Percentiles rank a stretch among this genome's conserved stretches.
phyloP scores from a whole-genome alignment of 257 asterid genomes.

The Coffea canephora region DNA sequence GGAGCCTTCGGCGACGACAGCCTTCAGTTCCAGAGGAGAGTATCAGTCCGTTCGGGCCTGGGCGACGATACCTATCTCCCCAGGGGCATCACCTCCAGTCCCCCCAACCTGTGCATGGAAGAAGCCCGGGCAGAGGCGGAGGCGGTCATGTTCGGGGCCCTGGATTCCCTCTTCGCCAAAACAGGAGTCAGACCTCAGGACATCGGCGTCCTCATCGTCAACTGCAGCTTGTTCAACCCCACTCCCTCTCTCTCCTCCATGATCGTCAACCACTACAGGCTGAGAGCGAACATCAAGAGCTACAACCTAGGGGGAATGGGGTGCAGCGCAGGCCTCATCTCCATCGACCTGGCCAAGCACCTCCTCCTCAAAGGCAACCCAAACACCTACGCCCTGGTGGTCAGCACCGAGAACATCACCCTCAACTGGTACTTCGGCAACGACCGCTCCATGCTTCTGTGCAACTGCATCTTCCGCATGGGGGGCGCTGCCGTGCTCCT shows the following conservation, averaged over 20 bases:
- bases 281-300: constrained; percentile 36
- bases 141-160: constrained; percentile 53
- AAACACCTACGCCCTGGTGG: constrained; percentile 44
- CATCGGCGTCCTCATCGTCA: constrained; percentile 52
- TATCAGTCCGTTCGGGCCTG: constrained; percentile 34
- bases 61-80: constrained; percentile 51
- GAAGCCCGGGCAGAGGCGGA: constrained; percentile 52
- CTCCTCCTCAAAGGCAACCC: constrained; percentile 40
- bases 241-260: constrained; percentile 49
- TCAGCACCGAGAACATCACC: constrained; percentile 57
- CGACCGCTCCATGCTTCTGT: constrained; percentile 38
- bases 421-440: constrained; percentile 45
- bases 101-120: constrained; percentile 34
- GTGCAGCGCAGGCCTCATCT: constrained; percentile 49
- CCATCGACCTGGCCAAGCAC: constrained; percentile 41
- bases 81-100: constrained; percentile 24
- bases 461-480: constrained; percentile 49
- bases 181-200: constrained; percentile 37
- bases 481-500: constrained; percentile 59
- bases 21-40: constrained; percentile 28
- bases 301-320: constrained; percentile 66
- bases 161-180: constrained; percentile 39
- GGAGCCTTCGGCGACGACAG: constrained; percentile 25
- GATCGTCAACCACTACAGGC: constrained; percentile 59
- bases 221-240: constrained; percentile 48